Evolutionary conservation across 371 early-diverging fungal species (phyloP).

Genomic region (Chytridiales sp.): DNA sequence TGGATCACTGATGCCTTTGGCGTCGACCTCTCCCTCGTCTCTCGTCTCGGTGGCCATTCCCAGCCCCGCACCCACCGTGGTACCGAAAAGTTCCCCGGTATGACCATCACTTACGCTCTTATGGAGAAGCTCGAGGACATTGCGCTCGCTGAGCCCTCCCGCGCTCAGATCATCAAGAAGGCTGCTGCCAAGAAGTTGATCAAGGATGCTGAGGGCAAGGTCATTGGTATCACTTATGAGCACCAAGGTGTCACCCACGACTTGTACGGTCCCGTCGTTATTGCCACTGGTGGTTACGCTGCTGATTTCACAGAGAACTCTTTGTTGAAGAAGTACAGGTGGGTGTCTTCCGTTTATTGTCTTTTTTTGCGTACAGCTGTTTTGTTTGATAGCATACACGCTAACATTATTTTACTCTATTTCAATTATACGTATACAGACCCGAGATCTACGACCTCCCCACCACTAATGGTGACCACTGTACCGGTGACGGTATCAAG

Average conservation of each 20-base stretch:
- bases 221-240: conserved; percentile 82
- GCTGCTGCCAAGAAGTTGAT: conserved; percentile 62
- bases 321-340: conserved; percentile 51
- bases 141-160: conserved; percentile 64
- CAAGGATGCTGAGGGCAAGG: conserved; percentile 38
- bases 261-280: conserved; percentile 74
- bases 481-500: conserved; percentile 95
- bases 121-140: conserved; percentile 84
- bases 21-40: conserved; percentile 82
- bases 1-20: conserved; percentile 90
- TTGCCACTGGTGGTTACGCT: conserved; percentile 90
- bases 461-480: conserved; percentile 94
- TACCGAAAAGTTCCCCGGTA: conserved; percentile 90
- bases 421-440: conserved; percentile 46
- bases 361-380: background rate
- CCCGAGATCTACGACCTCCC: conserved; percentile 68
- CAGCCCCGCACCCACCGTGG: conserved; percentile 93
- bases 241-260: conserved; percentile 56
- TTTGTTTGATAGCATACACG: background rate
- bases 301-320: conserved; percentile 53
- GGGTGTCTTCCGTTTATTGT: conserved; percentile 3
- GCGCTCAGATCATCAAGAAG: conserved; percentile 77
- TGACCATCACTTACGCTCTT: conserved; percentile 93
- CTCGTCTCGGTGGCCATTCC: conserved; percentile 83
- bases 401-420: background rate